Conservation (phyloP, 305 asterid species). For the Ajuga reptans region DNA sequence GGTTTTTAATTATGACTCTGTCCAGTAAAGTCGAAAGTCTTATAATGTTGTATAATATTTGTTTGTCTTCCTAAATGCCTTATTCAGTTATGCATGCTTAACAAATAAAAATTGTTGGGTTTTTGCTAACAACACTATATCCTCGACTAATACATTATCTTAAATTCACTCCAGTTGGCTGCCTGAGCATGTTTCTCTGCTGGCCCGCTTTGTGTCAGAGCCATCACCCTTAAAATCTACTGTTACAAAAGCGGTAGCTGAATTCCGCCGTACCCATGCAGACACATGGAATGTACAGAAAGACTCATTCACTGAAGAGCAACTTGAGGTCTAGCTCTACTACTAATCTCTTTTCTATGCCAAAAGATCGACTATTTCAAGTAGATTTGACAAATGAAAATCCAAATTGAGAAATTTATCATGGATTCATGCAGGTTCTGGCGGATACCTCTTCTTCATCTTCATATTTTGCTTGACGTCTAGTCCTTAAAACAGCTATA, state of each 20-base stretch:
- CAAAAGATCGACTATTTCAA: background rate
- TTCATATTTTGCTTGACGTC: conserved; percentile 77
- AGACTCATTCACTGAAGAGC: conserved; percentile 88
- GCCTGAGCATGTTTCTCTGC: conserved; percentile 85
- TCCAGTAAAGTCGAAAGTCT: background rate
- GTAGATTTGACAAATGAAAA: background rate
- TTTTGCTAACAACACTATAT: background rate
- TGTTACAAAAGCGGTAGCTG: conserved; percentile 95
- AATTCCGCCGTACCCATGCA: conserved; percentile 97
- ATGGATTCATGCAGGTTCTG: conserved; percentile 60
- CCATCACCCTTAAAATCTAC: conserved; percentile 91
- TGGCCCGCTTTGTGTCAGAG: conserved; percentile 85
- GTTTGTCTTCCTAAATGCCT: background rate
- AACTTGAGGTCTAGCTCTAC: conserved; percentile 70
- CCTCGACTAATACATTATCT: background rate
- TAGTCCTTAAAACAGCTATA: conserved; percentile 10
- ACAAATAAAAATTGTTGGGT: background rate
- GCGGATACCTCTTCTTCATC: conserved; percentile 95
- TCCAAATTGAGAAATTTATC: conserved; percentile 13
- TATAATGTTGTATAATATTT: background rate
- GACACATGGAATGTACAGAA: conserved; percentile 96
- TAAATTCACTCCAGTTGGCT: conserved; percentile 64
- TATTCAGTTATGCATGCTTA: background rate
- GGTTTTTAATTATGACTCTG: background rate
- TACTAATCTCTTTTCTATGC: background rate